Base-by-base conservation (phyloP, 257 asterid genomes). In the Nicotiana attenuata region DNA sequence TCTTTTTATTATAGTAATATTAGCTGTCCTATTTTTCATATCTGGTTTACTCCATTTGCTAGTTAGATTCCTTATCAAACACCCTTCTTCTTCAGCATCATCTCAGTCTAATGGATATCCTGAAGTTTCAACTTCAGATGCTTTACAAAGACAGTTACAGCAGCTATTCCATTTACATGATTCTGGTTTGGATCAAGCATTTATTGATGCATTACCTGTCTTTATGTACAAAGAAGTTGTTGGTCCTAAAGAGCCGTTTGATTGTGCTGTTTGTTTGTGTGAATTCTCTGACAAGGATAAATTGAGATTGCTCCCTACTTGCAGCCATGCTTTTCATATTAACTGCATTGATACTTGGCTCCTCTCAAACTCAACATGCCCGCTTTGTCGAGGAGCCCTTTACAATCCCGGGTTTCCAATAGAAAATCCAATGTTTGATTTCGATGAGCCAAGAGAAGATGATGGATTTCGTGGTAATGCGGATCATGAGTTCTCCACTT, bases 321-420 rank as follows among this genome's bases (percentile, higher is more conserved):
- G 99, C 83, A 90, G 98, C 88, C 99, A 96, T 86, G 99, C 99
- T 59, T 96, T 96, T 85, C 99, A 96, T 81, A 88, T 94, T 83
- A 88, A 55, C 22, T 96, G 99, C 80, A 94, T 93, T 17, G 99
- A 94, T 69, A 96, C 98, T 55, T 96, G 99, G 99, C 98, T 96
- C n/a, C 85, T 93, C 26, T 90, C 98, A 0, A 94, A 96, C 83
- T 96, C 99, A 4, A 90, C 97, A 0, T 96, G 99, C 63, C 99
- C 99, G n/a, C 96, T 96, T 41, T 96, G 99, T 76, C 86, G 99
- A 81, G 93, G 89, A 60, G 81, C 93, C 13, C 94, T 96, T 61
- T 96, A 86, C 83, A 91, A 89, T 78, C 97, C 98, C 0, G 97
- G 93, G 7, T 92, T 90, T 82, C 86, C 99, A 6, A 81, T 90